phyloP scores from a whole-genome alignment of 2,329 filamentous ascomycete species.

The Botrytis fragariae region DNA sequence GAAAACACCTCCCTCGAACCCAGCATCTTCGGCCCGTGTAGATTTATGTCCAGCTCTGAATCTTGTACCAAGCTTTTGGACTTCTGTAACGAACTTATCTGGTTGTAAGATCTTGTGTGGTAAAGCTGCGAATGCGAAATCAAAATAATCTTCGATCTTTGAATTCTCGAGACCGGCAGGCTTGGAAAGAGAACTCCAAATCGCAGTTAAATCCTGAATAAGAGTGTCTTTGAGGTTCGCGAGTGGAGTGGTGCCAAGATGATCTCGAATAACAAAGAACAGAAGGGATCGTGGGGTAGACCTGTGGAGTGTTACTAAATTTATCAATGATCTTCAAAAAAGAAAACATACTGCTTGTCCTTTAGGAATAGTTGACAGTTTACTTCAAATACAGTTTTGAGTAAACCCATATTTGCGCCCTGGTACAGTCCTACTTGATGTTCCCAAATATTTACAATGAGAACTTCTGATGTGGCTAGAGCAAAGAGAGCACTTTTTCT shows the following conservation, averaged over 20 bases:
- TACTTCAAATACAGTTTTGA: constrained; percentile 99
- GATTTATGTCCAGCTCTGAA: constrained; percentile 81
- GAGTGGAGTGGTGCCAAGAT: constrained; percentile 87
- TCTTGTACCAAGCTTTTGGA: constrained; percentile 73
- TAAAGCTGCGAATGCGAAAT: constrained; percentile 93
- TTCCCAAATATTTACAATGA: constrained; percentile 99
- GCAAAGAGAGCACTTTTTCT: constrained; percentile 97
- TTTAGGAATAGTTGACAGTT: constrained; percentile 96
- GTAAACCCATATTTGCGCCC: constrained; percentile 95
- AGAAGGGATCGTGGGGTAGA: constrained; percentile 86
- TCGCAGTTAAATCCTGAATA: constrained; percentile 83
- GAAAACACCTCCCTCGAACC: constrained; percentile 77
- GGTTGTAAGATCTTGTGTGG: constrained; percentile 96
- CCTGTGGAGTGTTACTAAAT: constrained; percentile 46
- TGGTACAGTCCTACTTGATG: constrained; percentile 98
- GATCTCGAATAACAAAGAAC: constrained; percentile 98
- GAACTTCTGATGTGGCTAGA: constrained; percentile 92
- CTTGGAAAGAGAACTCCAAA: constrained; percentile 92
- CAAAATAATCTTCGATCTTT: constrained; percentile 94
- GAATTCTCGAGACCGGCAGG: constrained; percentile 84
- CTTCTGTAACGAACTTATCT: constrained; percentile 81
- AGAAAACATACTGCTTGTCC: constrained; percentile 72
- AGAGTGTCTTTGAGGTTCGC: constrained; percentile 87
- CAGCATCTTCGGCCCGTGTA: constrained; percentile 65
- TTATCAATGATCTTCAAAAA: constrained; percentile 18